Base-by-base conservation (phyloP, 176 grass and related monocot genomes). In the Triticum monococcum region DNA sequence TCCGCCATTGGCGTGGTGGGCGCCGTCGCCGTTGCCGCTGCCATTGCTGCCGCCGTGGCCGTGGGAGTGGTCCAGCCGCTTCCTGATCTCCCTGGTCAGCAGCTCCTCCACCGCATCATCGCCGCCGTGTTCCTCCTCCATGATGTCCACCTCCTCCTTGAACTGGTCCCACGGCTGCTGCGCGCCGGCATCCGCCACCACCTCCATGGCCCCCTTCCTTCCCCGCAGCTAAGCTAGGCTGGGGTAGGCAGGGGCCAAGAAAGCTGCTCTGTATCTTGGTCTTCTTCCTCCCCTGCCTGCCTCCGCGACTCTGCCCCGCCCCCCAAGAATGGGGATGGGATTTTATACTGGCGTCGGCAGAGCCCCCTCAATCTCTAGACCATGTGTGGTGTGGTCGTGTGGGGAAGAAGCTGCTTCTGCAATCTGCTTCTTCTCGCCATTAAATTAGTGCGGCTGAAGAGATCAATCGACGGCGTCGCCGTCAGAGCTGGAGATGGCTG, bases 41-140 rank as follows among this genome's bases (percentile, higher is more conserved):
- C 71, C 28, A 30, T 12, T 60, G 4, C 59, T 37, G 28, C 12
- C 17, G 10, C 23, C 81, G 59, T 41, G 59, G 77, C 1, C 78
- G 26, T 46, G 61, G 24, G 9, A 25, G 31, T 17, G 77, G 48
- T 6, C 48, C 72, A 24, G 12, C 63, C 46, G 46, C 31, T 57
- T 91, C 79, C 30, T 82, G 84, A 69, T 85, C 61, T 81, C 61
- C 60, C 88, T 90, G 5, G 68, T 75, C 48, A 88, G 80, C 65
- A 92, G 60, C 60, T 26, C 65, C 40, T 85, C 88, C 33, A n/a
- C 31, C n/a, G 18, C 83, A 10, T 1, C 68, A 54, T 16, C 50
- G 50, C 33, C 91, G 12, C 70, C 75, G 9, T 87, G 43, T 35
- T 81, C 64, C 43, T 89, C 84, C 37, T 89, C 88, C 82, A 72